Evolutionary conservation across 305 asterid species (phyloP).

Genomic region (Ajuga reptans): DNA sequence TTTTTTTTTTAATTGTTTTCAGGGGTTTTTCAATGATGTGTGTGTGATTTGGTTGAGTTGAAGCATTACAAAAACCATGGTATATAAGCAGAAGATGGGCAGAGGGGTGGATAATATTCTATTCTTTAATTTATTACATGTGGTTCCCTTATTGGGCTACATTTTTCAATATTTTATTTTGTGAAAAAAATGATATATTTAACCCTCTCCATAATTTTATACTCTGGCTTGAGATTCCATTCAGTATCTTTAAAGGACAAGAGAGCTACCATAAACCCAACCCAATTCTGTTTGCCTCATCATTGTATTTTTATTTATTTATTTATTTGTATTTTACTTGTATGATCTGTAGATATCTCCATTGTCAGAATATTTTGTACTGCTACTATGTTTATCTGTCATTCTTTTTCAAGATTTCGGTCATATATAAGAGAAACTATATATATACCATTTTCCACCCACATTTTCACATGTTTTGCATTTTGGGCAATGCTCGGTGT

Average conservation of each 20-base stretch:
- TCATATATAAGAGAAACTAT: neutral
- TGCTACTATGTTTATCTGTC: neutral
- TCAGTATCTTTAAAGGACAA: slow-evolving; percentile 50
- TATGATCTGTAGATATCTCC: neutral
- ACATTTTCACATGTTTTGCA: neutral
- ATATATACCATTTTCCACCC: neutral
- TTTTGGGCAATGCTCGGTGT: too few species aligned
- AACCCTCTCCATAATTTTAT: slow-evolving; percentile 29
- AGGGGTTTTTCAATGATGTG: neutral
- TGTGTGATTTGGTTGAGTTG: slow-evolving; percentile 16
- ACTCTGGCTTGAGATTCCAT: slow-evolving; percentile 49
- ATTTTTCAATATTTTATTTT: slow-evolving; percentile 25
- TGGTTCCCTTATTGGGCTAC: slow-evolving; percentile 81
- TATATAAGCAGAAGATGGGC: slow-evolving; percentile 45
- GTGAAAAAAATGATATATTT: slow-evolving; percentile 24
- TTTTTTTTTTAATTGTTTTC: neutral
- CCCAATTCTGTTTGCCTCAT: slow-evolving; percentile 33
- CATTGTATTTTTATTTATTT: slow-evolving; percentile 14
- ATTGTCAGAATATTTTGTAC: slow-evolving; percentile 22
- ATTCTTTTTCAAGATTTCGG: slow-evolving; percentile 10
- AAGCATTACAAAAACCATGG: slow-evolving; percentile 25
- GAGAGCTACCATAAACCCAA: slow-evolving; percentile 33
- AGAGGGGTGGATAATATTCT: slow-evolving; percentile 37
- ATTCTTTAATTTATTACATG: slow-evolving; percentile 35
- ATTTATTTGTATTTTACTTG: too few species aligned